Percentiles rank a stretch among this genome's conserved stretches.
phyloP scores from a whole-genome alignment of 2,329 filamentous ascomycete species.

The Penicillium sclerotigenum region DNA sequence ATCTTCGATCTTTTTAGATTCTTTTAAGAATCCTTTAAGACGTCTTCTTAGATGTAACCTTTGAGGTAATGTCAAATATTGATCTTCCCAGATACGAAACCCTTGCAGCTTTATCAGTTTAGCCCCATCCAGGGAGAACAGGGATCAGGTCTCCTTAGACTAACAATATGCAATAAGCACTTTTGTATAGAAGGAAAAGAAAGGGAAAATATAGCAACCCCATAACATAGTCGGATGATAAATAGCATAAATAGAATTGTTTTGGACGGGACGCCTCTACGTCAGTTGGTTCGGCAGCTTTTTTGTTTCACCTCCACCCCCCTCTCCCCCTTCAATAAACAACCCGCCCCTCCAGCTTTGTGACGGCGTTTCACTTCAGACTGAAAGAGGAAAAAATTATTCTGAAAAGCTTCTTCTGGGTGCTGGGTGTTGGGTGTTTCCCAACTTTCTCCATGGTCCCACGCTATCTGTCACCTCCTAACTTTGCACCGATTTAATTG shows the following conservation, averaged over 20 bases:
- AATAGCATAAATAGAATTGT: conserved; percentile 16
- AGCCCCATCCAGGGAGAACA: not conserved
- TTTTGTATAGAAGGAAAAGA: not conserved
- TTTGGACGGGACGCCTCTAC: conserved; percentile 23
- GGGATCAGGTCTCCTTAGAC: not conserved
- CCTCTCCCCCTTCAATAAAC: conserved; percentile 14
- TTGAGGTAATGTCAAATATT: not conserved
- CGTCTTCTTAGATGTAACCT: not conserved
- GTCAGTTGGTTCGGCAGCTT: conserved; percentile 22
- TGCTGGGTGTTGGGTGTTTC: conserved; percentile 24
- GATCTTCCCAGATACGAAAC: not conserved
- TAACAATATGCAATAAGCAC: not conserved
- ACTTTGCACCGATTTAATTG: conserved; percentile 25
- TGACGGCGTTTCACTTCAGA: not conserved
- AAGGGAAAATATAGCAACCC: not conserved
- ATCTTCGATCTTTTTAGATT: no score
- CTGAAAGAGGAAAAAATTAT: not conserved
- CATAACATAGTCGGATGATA: not conserved
- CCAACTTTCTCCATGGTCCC: conserved; percentile 34
- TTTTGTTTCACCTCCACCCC: conserved; percentile 20
- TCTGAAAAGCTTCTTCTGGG: conserved; percentile 11
- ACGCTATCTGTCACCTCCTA: conserved; percentile 25
- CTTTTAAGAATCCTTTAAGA: not conserved
- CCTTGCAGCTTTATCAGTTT: not conserved
- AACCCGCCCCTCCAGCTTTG: conserved; percentile 13